Evolutionary conservation across 106 monocot genomes (phyloP), one percentile per base, ranked within the genome.

Genomic region (Hemerocallis citrina): DNA sequence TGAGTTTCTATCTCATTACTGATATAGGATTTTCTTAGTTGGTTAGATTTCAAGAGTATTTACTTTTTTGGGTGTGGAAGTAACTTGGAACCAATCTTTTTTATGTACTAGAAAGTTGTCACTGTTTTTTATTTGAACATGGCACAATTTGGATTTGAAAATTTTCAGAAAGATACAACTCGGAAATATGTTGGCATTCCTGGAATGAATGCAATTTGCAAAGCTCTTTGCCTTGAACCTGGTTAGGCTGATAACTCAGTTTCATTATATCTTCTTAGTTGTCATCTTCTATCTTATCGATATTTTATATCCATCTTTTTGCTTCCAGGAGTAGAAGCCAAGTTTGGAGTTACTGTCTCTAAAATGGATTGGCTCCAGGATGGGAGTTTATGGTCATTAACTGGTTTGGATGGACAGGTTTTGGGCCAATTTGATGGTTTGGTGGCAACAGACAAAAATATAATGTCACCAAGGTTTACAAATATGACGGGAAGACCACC

Each of bases 331-430:
- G 71, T 84, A 43, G 66, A 69, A 34, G 68, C 75, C 31, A 79
- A 68, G 61, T 84, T 79, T 79, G 84, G 79, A 36, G 62, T 73
- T 16, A 79, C 79, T 49, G 79, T 84, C 73, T 75, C 72, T 16
- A 84, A 68, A 76, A 43, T 84, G 66, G 61, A 79, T 43, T 79
- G 79, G 84, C 59, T 69, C 60, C 60, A 73, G 7, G 67, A 64
- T 19, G 72, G 38, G 37, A 62, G 59, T 50, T 48, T 50, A 47
- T 84, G 79, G 84, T 66, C 59, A 24, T 65, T 84, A 66, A 57
- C 36, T 62, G 57, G 69, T 34, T 75, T 84, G 61, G 65, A 76
- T 68, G 84, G 79, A 10, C 70, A 73, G 65, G 74, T 75, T 61
- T 65, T 84, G 50, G 84, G 79, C 20, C 54, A 73, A 15, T 79